phyloP scores from a whole-genome alignment of 2,329 filamentous ascomycete species.

The Nemania sp. region DNA sequence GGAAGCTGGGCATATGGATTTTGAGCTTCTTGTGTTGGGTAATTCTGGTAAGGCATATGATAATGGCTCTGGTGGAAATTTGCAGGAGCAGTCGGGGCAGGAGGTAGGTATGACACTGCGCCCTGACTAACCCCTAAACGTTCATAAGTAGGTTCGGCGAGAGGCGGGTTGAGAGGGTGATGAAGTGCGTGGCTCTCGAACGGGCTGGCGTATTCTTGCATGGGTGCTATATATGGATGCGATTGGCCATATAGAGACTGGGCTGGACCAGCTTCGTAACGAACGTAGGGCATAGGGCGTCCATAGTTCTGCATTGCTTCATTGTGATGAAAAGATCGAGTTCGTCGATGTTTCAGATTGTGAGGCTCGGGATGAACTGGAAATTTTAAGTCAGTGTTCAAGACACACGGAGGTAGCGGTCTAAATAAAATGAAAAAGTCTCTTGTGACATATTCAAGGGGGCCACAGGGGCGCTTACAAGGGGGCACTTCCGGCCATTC shows the following conservation, averaged over 20 bases:
- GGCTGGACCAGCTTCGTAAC: conserved; percentile 17
- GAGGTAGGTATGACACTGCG: background rate
- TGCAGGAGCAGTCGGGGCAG: background rate
- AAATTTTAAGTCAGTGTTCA: background rate
- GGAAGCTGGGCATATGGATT: conserved; percentile 36
- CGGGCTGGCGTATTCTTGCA: conserved; percentile 17
- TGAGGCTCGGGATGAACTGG: conserved; percentile 57
- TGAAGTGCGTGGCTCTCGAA: conserved; percentile 5
- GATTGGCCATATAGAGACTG: conserved; percentile 17
- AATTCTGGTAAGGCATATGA: conserved; percentile 27
- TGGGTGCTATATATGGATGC: conserved; percentile 11
- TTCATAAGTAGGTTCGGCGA: background rate
- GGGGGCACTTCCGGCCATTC: conserved; percentile 79
- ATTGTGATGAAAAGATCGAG: background rate
- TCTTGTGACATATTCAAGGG: no score
- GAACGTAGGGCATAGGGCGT: conserved; percentile 31
- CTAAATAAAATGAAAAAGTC: no score
- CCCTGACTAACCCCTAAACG: background rate
- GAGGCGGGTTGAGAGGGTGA: background rate
- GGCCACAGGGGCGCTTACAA: conserved; percentile 52
- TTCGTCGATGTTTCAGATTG: conserved; percentile 36
- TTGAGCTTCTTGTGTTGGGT: conserved; percentile 24
- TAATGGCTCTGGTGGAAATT: conserved; percentile 12
- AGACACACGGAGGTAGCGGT: no score
- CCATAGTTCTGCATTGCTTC: conserved; percentile 28